Conservation (phyloP, 1,284 basidiomycete genomes). For the Psilocybe mexicana region DNA sequence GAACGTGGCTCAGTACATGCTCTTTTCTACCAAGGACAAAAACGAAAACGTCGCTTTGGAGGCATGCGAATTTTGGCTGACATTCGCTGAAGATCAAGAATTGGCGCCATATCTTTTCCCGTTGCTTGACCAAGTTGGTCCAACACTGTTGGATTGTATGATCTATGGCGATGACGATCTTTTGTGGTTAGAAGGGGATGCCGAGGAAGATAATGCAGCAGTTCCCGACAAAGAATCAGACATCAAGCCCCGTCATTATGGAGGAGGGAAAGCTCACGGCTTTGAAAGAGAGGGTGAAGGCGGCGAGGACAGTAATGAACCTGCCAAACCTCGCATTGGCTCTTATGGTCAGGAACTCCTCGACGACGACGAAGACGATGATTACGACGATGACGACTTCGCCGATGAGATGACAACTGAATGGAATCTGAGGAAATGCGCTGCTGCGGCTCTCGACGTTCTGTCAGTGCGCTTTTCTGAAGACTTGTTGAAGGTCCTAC, state of each 20-base stretch:
- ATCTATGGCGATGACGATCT: constrained; percentile 95
- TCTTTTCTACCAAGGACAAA: constrained; percentile 96
- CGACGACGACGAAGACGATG: constrained; percentile 81
- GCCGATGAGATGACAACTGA: constrained; percentile 97
- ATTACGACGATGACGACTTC: constrained; percentile 89
- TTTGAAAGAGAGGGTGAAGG: constrained; percentile 69
- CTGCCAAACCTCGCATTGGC: constrained; percentile 49
- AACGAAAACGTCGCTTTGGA: constrained; percentile 94
- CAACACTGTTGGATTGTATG: constrained; percentile 96
- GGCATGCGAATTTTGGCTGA: constrained; percentile 99
- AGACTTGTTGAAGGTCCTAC: constrained; percentile 85
- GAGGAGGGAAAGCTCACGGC: constrained; percentile 80
- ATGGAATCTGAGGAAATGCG: constrained; percentile 99
- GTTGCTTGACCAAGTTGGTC: constrained; percentile 85
- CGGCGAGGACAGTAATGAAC: constrained; percentile 44
- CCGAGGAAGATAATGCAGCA: constrained; percentile 61
- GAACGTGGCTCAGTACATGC: constrained; percentile 98
- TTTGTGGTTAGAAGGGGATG: constrained; percentile 93
- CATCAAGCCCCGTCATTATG: constrained; percentile 95
- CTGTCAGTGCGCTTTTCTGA: constrained; percentile 90
- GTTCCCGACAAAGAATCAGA: constrained; percentile 94
- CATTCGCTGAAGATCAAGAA: constrained; percentile 94
- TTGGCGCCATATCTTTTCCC: constrained; percentile 85
- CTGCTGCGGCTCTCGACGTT: constrained; percentile 96
- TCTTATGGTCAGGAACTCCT: constrained; percentile 73